Evolutionary conservation across 225 moss, liverwort and hornwort genomes (phyloP).

Genomic region (Climacium dendroides): DNA sequence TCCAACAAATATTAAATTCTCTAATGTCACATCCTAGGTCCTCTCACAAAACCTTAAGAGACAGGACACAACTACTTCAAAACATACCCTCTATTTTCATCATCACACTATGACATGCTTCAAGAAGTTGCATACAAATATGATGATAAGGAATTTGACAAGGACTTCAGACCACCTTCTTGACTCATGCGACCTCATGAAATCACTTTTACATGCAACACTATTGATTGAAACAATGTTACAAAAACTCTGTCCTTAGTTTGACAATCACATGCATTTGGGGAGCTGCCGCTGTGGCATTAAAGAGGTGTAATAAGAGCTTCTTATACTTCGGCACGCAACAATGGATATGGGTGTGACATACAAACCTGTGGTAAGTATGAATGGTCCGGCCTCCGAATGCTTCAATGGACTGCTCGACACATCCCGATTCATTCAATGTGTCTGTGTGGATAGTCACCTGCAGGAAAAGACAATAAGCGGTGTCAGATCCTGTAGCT

Average conservation of each 20-base stretch:
- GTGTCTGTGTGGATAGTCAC: constrained; percentile 98
- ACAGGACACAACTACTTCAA: not conserved
- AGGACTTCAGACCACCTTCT: not conserved
- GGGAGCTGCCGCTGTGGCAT: too few relatives aligned
- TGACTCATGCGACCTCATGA: not conserved
- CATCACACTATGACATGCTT: not conserved
- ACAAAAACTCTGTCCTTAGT: not conserved
- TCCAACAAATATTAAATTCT: not conserved
- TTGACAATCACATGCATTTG: not conserved
- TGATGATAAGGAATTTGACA: not conserved
- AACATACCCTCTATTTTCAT: not conserved
- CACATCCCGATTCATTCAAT: constrained; percentile 90
- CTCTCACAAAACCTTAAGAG: not conserved
- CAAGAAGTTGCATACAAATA: not conserved
- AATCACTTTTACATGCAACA: not conserved
- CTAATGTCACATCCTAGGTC: not conserved
- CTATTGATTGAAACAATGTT: not conserved
- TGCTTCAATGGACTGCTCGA: constrained; percentile 82
- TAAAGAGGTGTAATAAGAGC: not conserved
- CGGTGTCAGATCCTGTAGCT: not conserved
- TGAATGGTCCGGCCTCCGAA: constrained; percentile 88
- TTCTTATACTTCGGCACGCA: not conserved
- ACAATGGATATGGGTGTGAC: not conserved
- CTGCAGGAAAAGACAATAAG: constrained; percentile 5
- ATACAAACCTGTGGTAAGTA: constrained; percentile 79